These are phyloP conservation scores for Leccinum imitatum DNA, from an alignment of 768 basidiomycete genomes.

Conservation along the genomic window DNA sequence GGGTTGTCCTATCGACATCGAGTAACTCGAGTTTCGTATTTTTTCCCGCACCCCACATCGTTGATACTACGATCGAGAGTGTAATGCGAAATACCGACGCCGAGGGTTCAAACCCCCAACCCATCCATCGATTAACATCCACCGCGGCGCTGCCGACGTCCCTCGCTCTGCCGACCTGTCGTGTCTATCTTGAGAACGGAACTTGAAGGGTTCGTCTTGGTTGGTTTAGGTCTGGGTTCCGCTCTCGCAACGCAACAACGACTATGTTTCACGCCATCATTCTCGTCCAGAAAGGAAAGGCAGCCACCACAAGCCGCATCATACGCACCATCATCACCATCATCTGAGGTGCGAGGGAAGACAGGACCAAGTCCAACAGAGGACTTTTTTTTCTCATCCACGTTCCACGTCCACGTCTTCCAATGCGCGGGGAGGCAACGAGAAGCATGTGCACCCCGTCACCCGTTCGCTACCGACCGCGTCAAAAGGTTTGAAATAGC, in stretches of 20 bases:
- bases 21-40: neutral
- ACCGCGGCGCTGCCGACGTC: neutral
- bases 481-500: neutral
- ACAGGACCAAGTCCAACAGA: neutral
- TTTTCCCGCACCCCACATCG: neutral
- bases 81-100: neutral
- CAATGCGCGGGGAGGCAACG: neutral
- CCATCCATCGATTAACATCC: neutral
- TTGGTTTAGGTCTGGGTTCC: neutral
- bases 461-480: slow-evolving; percentile 23
- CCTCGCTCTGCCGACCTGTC: slow-evolving; percentile 12
- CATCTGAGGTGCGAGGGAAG: neutral
- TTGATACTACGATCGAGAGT: neutral
- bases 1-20: neutral
- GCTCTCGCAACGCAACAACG: neutral
- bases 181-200: neutral
- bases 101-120: neutral
- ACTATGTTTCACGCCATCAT: neutral
- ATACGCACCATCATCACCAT: neutral
- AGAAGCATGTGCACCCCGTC: slow-evolving; percentile 20
- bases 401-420: neutral
- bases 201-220: neutral
- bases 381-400: neutral
- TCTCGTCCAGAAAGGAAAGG: neutral
- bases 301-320: neutral